These are phyloP conservation scores for Ambispora gerdemannii DNA, from an alignment of 192 early-diverging fungal genomes.

Conservation along the genomic window DNA sequence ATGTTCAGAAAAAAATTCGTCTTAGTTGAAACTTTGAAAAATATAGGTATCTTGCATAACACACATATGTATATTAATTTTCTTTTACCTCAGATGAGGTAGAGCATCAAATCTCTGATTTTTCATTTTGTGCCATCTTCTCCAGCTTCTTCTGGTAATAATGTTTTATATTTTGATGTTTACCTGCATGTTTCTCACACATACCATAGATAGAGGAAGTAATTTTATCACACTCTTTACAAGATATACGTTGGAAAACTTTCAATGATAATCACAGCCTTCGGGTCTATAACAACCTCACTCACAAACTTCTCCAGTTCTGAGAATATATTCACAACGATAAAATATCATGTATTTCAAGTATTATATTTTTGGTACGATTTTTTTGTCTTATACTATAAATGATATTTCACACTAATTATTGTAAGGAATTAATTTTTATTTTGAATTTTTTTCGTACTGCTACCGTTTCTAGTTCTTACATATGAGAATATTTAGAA, in stretches of 20 bases:
- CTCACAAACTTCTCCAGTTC: constrained; percentile 18
- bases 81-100: constrained; percentile 20
- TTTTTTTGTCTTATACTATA: constrained; percentile 16
- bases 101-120: too few relatives aligned
- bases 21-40: too few relatives aligned
- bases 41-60: too few relatives aligned
- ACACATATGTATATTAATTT: background rate
- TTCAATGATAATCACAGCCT: constrained; percentile 27
- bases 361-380: constrained; percentile 10
- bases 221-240: constrained; percentile 28
- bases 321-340: constrained; percentile 22
- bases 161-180: constrained; percentile 18
- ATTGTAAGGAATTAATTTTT: constrained; percentile 20
- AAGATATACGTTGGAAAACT: constrained; percentile 11
- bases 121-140: constrained; percentile 12
- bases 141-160: constrained; percentile 4
- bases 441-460: constrained; percentile 22
- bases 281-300: constrained; percentile 19
- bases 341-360: constrained; percentile 10
- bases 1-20: constrained; percentile 20
- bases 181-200: constrained; percentile 7
- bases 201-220: constrained; percentile 18
- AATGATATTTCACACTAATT: constrained; percentile 13
- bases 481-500: too few relatives aligned
- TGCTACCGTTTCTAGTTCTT: too few relatives aligned